Conservation (phyloP, 257 asterid genomes). For the Ehretia macrophylla region DNA sequence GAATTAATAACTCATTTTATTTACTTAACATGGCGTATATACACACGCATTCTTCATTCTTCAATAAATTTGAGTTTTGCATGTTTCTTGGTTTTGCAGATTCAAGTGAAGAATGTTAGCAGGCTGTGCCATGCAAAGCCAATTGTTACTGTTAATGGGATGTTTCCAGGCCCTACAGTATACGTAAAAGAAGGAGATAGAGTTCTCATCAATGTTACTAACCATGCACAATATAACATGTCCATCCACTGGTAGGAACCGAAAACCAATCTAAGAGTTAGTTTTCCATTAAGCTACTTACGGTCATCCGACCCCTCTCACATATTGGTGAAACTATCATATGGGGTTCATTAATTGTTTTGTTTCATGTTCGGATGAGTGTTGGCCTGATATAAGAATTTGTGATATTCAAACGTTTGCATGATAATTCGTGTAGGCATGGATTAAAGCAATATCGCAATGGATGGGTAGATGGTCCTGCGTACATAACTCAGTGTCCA, state of each 20-base stretch:
- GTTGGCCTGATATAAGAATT: too few species aligned
- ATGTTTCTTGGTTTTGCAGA: constrained; percentile 17
- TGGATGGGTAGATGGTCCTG: constrained; percentile 73
- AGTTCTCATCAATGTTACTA: constrained; percentile 51
- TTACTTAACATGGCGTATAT: too few species aligned
- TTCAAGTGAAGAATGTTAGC: constrained; percentile 51
- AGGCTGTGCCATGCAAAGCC: constrained; percentile 66
- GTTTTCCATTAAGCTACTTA: too few species aligned
- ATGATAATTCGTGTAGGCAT: constrained; percentile 34
- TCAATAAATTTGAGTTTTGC: background rate
- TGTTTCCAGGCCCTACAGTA: constrained; percentile 61
- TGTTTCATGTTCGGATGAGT: too few species aligned
- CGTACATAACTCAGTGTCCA: constrained; percentile 67
- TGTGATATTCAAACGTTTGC: background rate
- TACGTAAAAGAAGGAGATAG: constrained; percentile 53
- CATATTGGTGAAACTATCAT: too few species aligned
- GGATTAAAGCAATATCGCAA: constrained; percentile 59
- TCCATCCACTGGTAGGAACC: constrained; percentile 59
- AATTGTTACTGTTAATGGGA: constrained; percentile 60
- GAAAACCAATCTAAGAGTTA: too few species aligned
- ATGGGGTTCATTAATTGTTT: too few species aligned
- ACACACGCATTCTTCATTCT: background rate
- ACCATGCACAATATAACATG: constrained; percentile 55
- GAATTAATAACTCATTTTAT: too few species aligned
- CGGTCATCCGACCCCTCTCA: too few species aligned